Evolutionary conservation across 139 green algal species (phyloP), one percentile per base, ranked within the genome.

Genomic region (Chlorella sp.): DNA sequence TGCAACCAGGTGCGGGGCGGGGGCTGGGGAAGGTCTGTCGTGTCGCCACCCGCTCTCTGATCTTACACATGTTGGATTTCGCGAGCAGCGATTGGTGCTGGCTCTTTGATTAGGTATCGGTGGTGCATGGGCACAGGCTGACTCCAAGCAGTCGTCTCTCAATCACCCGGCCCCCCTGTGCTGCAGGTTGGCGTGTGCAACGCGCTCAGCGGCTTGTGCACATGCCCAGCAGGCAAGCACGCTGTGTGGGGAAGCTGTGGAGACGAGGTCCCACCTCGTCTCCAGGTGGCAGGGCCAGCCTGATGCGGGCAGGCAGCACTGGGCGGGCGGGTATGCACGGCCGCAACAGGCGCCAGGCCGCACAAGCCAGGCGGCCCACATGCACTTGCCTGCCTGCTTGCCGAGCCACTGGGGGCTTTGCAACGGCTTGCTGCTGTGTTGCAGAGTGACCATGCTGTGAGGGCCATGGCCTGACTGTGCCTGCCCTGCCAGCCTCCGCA

Each of bases 1-100:
- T 88, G 83, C 83, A 88, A 88, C 83, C 71, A 88, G 83, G 83
- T 53, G 40, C 3, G 83, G 0, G 24, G 77, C 12, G 34, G 36
- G 9, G 0, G 76, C 36, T 40, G 73, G 73, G 14, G 11, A 36
- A 26, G 73, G 12, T 28, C 16, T 39, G 36, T 57, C 9, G 48
- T 26, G 2, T 73, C 3, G 22, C 64, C 48, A 57, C 9, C 48
- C 5, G 48, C 48, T 57, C 48, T 9, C 48, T 57, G 48, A 57
- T 4, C 21, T 3, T 73, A 16, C 24, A 30, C 64, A 3, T 26
- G 15, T 16, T 14, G 21, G 11, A 26, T 2, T 60, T 36, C n/a
- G n/a, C 3, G 34, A 11, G 5, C 48, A 57, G 48, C 48, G 9
- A 57, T 71, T 28, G 64, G 19, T 71, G 19, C 64, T 26, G 19